Conservation (phyloP, 2,329 filamentous ascomycete species). For the Orbilia ellipsospora region DNA sequence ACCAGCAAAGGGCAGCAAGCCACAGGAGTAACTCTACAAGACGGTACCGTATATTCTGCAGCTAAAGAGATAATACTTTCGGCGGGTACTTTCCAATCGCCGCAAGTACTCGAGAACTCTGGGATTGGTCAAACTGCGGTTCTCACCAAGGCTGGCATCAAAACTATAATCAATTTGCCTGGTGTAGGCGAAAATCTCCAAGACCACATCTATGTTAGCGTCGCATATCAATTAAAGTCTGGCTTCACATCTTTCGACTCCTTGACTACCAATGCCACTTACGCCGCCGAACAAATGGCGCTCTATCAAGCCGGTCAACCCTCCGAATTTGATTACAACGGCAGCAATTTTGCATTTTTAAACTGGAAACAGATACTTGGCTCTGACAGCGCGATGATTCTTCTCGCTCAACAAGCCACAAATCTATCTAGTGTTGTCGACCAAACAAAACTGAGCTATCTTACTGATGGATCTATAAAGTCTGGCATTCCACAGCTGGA, state of each 20-base stretch:
- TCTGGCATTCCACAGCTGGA: constrained; percentile 45
- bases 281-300: constrained; percentile 48
- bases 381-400: constrained; percentile 70
- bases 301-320: constrained; percentile 46
- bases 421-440: constrained; percentile 31
- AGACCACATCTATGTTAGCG: constrained; percentile 72
- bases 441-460: constrained; percentile 35
- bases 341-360: constrained; percentile 82
- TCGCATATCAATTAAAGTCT: constrained; percentile 82
- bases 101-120: constrained; percentile 72
- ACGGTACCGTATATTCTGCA: constrained; percentile 63
- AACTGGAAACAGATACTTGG: constrained; percentile 93
- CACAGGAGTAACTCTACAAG: constrained; percentile 70
- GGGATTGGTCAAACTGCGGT: constrained; percentile 70
- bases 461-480: constrained; percentile 25
- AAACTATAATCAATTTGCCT: constrained; percentile 69
- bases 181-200: constrained; percentile 72
- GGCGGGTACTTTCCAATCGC: constrained; percentile 84
- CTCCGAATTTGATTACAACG: constrained; percentile 64
- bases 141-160: constrained; percentile 68
- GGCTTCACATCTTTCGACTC: constrained; percentile 81
- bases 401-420: constrained; percentile 18
- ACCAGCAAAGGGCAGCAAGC: constrained; percentile 56
- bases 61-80: constrained; percentile 82
- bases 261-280: constrained; percentile 66